Conservation (phyloP, 441 rosid species). For the Erodium chrysanthum region DNA sequence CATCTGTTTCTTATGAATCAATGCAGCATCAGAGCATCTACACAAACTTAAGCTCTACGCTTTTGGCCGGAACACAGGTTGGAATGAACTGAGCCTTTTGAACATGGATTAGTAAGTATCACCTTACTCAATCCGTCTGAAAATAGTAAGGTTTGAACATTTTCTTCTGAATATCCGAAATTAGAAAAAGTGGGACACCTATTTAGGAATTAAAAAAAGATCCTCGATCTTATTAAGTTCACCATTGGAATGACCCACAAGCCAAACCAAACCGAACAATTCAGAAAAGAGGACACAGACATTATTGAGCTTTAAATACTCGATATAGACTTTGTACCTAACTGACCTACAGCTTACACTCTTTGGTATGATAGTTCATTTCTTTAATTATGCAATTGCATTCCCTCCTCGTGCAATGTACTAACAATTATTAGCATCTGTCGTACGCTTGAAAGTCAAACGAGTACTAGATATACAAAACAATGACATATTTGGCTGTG, state of each 20-base stretch:
- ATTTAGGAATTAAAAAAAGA: background rate
- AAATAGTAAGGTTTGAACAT: too few species aligned
- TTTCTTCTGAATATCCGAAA: too few species aligned
- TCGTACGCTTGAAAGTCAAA: conserved; percentile 1
- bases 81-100: background rate
- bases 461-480: background rate
- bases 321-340: background rate
- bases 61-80: background rate
- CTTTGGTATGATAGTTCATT: background rate
- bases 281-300: background rate
- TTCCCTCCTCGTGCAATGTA: conserved; percentile 9
- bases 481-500: background rate
- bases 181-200: too few species aligned
- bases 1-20: background rate
- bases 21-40: background rate
- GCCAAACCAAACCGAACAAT: conserved; percentile 5
- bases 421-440: background rate
- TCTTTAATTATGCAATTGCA: background rate
- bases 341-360: conserved; percentile 7
- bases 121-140: too few species aligned
- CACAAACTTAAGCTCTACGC: background rate
- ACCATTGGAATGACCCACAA: background rate
- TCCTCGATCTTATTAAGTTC: background rate
- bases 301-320: conserved; percentile 5
- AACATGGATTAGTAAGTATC: background rate